A percentile compares a stretch with the other conserved stretches of the same genome.
phyloP scores from a whole-genome alignment of 768 basidiomycete species.

The Paxillus involutus region DNA sequence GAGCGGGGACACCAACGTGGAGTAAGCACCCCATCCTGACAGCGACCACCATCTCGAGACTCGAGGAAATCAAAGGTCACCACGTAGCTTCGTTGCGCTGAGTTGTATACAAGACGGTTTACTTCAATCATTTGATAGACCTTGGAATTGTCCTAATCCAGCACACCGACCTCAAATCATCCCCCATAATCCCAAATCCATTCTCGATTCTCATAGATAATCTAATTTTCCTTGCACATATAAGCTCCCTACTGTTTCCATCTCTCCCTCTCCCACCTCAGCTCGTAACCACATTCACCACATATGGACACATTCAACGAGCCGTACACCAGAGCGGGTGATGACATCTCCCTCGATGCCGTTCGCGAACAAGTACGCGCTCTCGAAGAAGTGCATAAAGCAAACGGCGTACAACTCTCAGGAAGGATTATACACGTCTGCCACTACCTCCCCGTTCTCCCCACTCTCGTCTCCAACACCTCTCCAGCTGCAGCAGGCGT shows the following conservation, averaged over 20 bases:
- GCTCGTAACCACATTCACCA: background rate
- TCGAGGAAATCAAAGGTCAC: background rate
- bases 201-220: constrained; percentile 26
- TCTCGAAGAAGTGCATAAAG: constrained; percentile 72
- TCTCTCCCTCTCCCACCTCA: background rate
- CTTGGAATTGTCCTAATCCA: constrained; percentile 23
- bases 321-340: constrained; percentile 62
- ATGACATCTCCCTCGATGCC: constrained; percentile 67
- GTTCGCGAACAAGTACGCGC: constrained; percentile 70
- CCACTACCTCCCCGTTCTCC: constrained; percentile 83
- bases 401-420: constrained; percentile 70
- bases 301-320: constrained; percentile 74
- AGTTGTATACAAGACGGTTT: too few relatives aligned
- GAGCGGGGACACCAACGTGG: too few relatives aligned
- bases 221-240: constrained; percentile 20
- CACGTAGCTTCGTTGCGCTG: background rate
- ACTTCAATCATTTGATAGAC: too few relatives aligned
- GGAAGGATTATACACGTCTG: constrained; percentile 91
- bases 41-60: background rate
- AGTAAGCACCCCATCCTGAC: background rate
- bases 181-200: constrained; percentile 17
- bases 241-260: constrained; percentile 7
- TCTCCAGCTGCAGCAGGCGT: constrained; percentile 43
- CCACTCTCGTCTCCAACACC: constrained; percentile 50
- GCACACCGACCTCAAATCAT: constrained; percentile 24